Evolutionary conservation across 768 basidiomycete species (phyloP).

Genomic region (Tylopilus balloui): DNA sequence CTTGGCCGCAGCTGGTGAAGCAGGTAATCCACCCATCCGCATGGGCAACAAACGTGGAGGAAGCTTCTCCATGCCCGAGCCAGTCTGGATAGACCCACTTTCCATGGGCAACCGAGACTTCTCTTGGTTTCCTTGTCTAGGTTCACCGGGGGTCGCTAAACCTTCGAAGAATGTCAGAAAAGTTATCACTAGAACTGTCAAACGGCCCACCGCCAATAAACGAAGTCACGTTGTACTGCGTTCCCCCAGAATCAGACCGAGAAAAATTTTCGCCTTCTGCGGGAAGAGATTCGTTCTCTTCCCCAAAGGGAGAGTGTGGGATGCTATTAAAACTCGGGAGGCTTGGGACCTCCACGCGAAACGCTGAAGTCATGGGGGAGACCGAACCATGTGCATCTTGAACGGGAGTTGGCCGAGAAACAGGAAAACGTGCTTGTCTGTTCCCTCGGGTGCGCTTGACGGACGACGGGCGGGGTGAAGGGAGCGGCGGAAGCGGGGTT

Average conservation of each 20-base stretch:
- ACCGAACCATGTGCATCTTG: slow-evolving; percentile 9
- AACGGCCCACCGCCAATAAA: slow-evolving; percentile 52
- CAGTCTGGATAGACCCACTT: neutral
- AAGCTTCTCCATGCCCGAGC: neutral
- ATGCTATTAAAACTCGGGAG: slow-evolving; percentile 11
- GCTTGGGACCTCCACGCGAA: slow-evolving; percentile 19
- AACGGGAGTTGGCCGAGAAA: slow-evolving; percentile 2
- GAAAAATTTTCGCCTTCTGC: slow-evolving; percentile 12
- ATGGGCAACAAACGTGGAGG: neutral
- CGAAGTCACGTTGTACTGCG: slow-evolving; percentile 69
- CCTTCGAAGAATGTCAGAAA: slow-evolving; percentile 24
- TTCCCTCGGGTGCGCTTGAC: slow-evolving; percentile 22
- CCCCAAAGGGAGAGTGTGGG: slow-evolving; percentile 17
- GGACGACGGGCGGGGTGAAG: slow-evolving; percentile 11
- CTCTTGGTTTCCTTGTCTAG: slow-evolving; percentile 8
- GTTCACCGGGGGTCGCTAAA: slow-evolving; percentile 29
- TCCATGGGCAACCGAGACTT: slow-evolving; percentile 4
- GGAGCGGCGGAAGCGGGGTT: slow-evolving; percentile 14
- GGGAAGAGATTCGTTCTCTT: slow-evolving; percentile 12
- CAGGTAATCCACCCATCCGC: neutral
- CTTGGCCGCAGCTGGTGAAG: neutral
- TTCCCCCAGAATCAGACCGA: slow-evolving; percentile 42
- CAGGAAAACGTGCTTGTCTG: slow-evolving; percentile 17
- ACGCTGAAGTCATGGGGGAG: slow-evolving; percentile 28
- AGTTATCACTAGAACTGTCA: neutral